A percentile compares a stretch with the other conserved stretches of the same genome.
Evolutionary conservation across 306 rosid genomes (phyloP).

Genomic region (Inga leiocalycina): DNA sequence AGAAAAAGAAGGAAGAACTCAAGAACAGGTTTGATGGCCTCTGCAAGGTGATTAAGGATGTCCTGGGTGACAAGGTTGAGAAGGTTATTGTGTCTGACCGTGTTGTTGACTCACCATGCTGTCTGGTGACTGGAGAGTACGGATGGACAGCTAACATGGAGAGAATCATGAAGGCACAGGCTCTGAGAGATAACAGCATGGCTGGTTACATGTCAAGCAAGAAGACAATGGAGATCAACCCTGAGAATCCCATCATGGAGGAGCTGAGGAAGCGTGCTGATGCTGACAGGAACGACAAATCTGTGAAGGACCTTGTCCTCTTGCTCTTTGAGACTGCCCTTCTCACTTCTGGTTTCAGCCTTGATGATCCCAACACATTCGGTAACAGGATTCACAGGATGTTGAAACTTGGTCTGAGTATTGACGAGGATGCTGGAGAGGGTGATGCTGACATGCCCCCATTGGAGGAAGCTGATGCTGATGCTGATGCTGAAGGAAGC

Average conservation of each 20-base stretch:
- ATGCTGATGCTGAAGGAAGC: slow-evolving; percentile 81
- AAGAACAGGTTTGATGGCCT: slow-evolving; percentile 78
- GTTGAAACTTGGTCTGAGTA: slow-evolving; percentile 91
- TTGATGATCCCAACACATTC: slow-evolving; percentile 93
- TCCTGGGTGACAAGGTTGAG: slow-evolving; percentile 88
- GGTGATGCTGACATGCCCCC: slow-evolving; percentile 92
- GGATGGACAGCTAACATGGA: slow-evolving; percentile 99
- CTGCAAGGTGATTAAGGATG: slow-evolving; percentile 96
- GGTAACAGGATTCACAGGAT: slow-evolving; percentile 97
- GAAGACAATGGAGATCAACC: slow-evolving; percentile 98
- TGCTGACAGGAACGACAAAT: slow-evolving; percentile 87
- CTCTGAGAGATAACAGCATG: slow-evolving; percentile 90
- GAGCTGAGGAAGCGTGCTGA: slow-evolving; percentile 91
- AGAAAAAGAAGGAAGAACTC: slow-evolving; percentile 60
- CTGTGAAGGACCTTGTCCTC: slow-evolving; percentile 93
- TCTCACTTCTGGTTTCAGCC: slow-evolving; percentile 93
- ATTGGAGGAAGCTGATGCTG: slow-evolving; percentile 67
- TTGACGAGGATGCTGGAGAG: slow-evolving; percentile 75
- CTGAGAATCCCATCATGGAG: slow-evolving; percentile 91
- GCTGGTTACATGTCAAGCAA: slow-evolving; percentile 96
- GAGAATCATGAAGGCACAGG: slow-evolving; percentile 95
- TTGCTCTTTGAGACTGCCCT: slow-evolving; percentile 87
- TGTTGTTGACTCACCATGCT: slow-evolving; percentile 89
- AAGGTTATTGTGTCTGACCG: slow-evolving; percentile 91
- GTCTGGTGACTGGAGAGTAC: slow-evolving; percentile 90